phyloP scores from a whole-genome alignment of 371 early-diverging fungal genomes.

The Mucor circinelloides region DNA sequence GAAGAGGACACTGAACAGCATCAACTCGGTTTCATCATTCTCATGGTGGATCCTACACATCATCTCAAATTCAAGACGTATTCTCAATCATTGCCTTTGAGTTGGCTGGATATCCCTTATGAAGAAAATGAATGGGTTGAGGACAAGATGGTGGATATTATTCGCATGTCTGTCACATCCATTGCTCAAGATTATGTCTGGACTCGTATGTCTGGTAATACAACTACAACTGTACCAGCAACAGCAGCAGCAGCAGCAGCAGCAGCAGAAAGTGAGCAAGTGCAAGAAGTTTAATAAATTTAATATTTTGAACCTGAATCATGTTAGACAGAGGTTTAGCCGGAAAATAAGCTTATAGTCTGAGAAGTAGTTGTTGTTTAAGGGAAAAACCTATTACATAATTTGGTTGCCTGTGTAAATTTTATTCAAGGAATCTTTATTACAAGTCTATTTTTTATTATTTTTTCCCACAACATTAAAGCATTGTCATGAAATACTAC shows the following conservation, averaged over 20 bases:
- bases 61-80: conserved; percentile 59
- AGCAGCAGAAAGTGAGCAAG: background rate
- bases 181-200: conserved; percentile 74
- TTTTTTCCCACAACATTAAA: background rate
- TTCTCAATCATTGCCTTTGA: conserved; percentile 61
- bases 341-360: background rate
- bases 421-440: background rate
- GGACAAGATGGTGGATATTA: conserved; percentile 61
- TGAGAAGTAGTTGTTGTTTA: background rate
- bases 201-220: conserved; percentile 59
- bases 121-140: conserved; percentile 76
- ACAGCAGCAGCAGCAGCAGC: background rate
- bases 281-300: conserved; percentile 11
- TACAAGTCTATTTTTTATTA: background rate
- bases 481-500: background rate
- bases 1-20: conserved; percentile 29
- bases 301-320: background rate
- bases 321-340: background rate
- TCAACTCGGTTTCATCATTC: conserved; percentile 54
- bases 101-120: conserved; percentile 65
- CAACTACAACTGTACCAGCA: background rate
- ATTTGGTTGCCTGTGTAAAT: background rate
- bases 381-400: background rate
- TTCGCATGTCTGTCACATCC: conserved; percentile 59
- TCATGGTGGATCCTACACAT: conserved; percentile 65